phyloP scores from a whole-genome alignment of 306 rosid genomes.

The Luffa aegyptiaca region DNA sequence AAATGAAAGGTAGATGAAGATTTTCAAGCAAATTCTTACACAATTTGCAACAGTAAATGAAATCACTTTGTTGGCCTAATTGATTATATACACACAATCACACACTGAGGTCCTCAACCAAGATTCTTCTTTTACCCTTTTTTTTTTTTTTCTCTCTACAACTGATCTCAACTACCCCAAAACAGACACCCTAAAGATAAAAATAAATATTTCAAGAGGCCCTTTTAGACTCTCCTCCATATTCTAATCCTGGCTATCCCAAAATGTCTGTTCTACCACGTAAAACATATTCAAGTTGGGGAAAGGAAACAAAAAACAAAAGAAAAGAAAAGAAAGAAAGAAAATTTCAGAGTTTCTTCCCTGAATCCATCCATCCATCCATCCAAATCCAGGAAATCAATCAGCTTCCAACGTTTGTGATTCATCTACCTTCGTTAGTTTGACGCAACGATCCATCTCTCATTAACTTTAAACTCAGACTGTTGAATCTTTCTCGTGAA shows the following conservation, averaged over 20 bases:
- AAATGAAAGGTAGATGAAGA: not conserved
- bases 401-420: not conserved
- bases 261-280: constrained; percentile 4
- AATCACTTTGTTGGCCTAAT: constrained; percentile 9
- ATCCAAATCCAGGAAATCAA: not conserved
- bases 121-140: not conserved
- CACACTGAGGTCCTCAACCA: constrained; percentile 8
- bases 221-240: not conserved
- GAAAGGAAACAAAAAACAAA: not conserved
- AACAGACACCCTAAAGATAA: not conserved
- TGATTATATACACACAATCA: constrained; percentile 24
- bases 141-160: not conserved
- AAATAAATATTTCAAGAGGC: not conserved
- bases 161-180: not conserved
- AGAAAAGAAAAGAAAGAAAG: too few relatives aligned
- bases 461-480: constrained; percentile 84
- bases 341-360: constrained; percentile 1
- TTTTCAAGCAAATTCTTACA: not conserved
- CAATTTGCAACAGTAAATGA: not conserved
- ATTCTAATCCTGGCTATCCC: constrained; percentile 4
- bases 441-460: constrained; percentile 90
- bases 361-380: not conserved
- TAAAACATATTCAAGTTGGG: not conserved
- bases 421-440: constrained; percentile 4
- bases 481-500: constrained; percentile 93